Conservation (phyloP, 345 rosid species). For the Isatis tinctoria region DNA sequence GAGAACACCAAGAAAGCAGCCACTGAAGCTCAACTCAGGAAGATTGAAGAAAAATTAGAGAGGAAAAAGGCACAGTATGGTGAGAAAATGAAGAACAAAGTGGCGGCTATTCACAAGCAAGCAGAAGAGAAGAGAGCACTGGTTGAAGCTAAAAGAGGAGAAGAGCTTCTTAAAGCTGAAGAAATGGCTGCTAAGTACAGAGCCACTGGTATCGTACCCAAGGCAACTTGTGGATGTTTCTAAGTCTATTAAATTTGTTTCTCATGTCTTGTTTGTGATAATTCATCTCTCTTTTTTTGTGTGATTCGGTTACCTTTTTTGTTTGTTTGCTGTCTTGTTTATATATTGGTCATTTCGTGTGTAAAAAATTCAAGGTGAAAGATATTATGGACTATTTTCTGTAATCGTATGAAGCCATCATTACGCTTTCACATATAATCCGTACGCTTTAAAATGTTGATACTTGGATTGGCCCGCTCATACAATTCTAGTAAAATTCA, state of each 20-base stretch:
- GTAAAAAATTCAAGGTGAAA: neutral
- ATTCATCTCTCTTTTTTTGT: neutral
- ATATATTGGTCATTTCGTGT: conserved; percentile 9
- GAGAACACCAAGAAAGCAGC: conserved; percentile 86
- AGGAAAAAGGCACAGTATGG: conserved; percentile 77
- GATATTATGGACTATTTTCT: neutral
- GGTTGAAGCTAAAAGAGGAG: conserved; percentile 71
- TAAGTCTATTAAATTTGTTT: conserved; percentile 22
- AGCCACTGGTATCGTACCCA: conserved; percentile 73
- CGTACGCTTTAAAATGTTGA: neutral
- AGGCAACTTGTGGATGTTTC: conserved; percentile 76
- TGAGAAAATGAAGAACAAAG: conserved; percentile 78
- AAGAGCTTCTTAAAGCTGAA: conserved; percentile 80
- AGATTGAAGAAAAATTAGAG: conserved; percentile 77
- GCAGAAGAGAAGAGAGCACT: conserved; percentile 89
- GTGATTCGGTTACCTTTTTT: conserved; percentile 1
- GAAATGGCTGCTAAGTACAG: conserved; percentile 83
- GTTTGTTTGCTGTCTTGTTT: conserved; percentile 4
- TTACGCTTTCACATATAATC: neutral
- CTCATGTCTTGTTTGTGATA: conserved; percentile 20
- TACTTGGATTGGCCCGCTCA: neutral
- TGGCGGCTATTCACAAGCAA: conserved; percentile 64
- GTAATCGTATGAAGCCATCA: neutral
- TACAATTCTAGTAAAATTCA: neutral
- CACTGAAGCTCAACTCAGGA: conserved; percentile 65